Evolutionary conservation across 345 rosid genomes (phyloP).

Genomic region (Diplotaxis tenuifolia): DNA sequence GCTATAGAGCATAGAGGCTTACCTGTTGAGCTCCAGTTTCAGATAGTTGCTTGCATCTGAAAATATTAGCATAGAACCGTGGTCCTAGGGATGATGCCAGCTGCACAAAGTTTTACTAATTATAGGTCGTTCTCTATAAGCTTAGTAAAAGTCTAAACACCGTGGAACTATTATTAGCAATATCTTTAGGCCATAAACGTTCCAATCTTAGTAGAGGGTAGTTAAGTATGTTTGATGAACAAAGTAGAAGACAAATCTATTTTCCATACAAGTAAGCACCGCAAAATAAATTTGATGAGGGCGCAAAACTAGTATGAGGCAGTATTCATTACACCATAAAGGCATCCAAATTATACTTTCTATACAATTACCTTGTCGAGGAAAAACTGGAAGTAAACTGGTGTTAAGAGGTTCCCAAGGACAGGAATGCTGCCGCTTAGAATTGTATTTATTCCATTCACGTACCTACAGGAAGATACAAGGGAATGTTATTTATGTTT

Average conservation of each 20-base stretch:
- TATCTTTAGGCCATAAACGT: not conserved
- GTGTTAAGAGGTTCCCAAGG: slow-evolving; percentile 36
- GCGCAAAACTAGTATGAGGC: slow-evolving; percentile 2
- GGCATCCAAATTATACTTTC: not conserved
- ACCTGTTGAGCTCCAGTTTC: slow-evolving; percentile 99
- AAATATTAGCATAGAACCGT: slow-evolving; percentile 85
- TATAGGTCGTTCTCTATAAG: slow-evolving; percentile 24
- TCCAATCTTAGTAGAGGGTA: not conserved
- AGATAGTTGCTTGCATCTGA: slow-evolving; percentile 95
- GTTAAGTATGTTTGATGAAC: not conserved
- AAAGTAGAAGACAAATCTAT: not conserved
- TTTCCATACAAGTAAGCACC: not conserved
- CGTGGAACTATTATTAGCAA: not conserved
- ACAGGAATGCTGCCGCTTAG: slow-evolving; percentile 36
- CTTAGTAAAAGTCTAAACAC: slow-evolving; percentile 42
- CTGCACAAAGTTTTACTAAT: slow-evolving; percentile 44
- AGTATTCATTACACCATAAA: slow-evolving; percentile 39
- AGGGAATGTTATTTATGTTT: slow-evolving; percentile 20
- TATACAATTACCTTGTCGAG: slow-evolving; percentile 35
- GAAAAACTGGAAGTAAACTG: slow-evolving; percentile 39
- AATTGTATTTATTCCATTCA: slow-evolving; percentile 34
- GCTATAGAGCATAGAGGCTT: slow-evolving; percentile 4
- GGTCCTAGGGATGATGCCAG: slow-evolving; percentile 99
- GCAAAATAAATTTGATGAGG: not conserved
- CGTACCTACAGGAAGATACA: slow-evolving; percentile 51